Evolutionary conservation across 331 rosid species (phyloP).

Genomic region (Quercus lobata): DNA sequence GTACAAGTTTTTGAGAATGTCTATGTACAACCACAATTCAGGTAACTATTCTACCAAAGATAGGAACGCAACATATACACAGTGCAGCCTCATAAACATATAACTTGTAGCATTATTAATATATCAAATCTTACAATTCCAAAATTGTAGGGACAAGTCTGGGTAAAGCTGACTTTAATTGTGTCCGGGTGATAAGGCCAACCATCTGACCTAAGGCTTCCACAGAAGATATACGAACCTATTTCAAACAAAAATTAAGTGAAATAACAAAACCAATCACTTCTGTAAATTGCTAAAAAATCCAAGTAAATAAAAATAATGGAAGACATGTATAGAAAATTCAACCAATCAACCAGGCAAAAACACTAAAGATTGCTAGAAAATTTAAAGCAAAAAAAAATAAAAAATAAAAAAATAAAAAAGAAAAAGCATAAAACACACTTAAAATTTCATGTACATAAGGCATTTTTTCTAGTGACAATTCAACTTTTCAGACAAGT

Average conservation of each 20-base stretch:
- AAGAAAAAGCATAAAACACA: neutral
- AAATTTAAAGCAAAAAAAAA: neutral
- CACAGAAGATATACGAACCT: conserved; percentile 83
- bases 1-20: neutral
- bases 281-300: conserved; percentile 1
- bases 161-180: conserved; percentile 84
- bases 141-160: conserved; percentile 86
- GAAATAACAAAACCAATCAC: conserved; percentile 10
- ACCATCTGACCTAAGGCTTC: conserved; percentile 98
- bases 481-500: neutral
- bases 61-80: conserved; percentile 1
- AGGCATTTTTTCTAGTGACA: neutral
- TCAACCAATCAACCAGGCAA: conserved; percentile 1
- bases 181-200: conserved; percentile 81
- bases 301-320: neutral
- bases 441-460: neutral
- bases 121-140: conserved; percentile 73
- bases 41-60: conserved; percentile 11
- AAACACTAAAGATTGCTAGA: neutral
- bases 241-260: conserved; percentile 24
- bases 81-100: neutral
- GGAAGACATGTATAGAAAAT: conserved; percentile 7
- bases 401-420: too few relatives aligned
- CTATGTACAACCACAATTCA: neutral
- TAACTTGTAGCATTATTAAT: conserved; percentile 13